phyloP scores from a whole-genome alignment of 768 basidiomycete species.

The Trametes punicea region DNA sequence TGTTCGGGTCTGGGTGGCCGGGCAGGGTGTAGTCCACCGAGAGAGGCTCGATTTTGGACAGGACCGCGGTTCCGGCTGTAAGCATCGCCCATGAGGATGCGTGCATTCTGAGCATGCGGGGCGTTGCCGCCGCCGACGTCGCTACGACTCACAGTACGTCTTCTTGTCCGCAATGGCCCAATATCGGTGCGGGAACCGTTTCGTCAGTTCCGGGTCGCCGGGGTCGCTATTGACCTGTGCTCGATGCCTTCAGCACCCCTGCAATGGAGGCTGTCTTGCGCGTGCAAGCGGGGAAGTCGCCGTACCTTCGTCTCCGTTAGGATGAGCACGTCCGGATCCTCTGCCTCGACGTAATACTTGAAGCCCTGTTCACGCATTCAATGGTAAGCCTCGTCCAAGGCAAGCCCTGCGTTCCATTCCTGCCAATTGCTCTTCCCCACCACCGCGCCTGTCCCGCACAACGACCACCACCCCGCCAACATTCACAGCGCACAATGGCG shows the following conservation, averaged over 20 bases:
- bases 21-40: conserved; percentile 66
- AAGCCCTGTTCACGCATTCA: conserved; percentile 53
- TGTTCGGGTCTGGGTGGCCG: conserved; percentile 61
- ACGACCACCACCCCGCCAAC: not conserved
- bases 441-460: not conserved
- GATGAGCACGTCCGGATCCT: conserved; percentile 81
- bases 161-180: conserved; percentile 81
- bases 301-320: conserved; percentile 83
- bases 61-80: conserved; percentile 74
- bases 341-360: conserved; percentile 76
- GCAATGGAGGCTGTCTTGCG: not conserved
- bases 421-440: not conserved
- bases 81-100: not conserved
- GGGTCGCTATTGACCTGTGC: conserved; percentile 76
- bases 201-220: conserved; percentile 51
- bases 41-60: conserved; percentile 74
- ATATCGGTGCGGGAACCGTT: conserved; percentile 64
- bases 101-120: no score
- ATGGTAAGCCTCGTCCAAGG: not conserved
- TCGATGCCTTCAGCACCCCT: not conserved
- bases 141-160: conserved; percentile 70
- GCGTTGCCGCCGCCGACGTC: no score
- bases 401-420: not conserved
- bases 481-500: not conserved
- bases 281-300: not conserved